Base-by-base conservation (phyloP, 371 early-diverging fungal species). In the Apophysomyces variabilis region DNA sequence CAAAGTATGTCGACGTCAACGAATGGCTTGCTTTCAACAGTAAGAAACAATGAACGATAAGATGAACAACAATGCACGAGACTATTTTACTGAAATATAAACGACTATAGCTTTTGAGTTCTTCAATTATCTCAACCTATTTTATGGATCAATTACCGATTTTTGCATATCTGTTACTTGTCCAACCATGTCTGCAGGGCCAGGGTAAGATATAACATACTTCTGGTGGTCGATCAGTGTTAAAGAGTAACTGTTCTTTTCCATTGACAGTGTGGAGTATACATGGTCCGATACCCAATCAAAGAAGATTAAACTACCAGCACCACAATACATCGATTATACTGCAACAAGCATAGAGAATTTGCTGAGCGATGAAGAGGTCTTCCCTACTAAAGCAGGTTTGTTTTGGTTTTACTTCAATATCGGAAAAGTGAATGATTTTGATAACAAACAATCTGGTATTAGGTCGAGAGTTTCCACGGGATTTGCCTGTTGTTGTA, bases 21-120 rank as follows among this genome's bases (percentile, higher is more conserved):
- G 99, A 98, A 81, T 98, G 99, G 98, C 88, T 91, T 21, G 94
- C 96, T 3, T 89, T 91, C 66, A 95, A 95, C 83, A 92, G 93
- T 92, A 85, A 70, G 78, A 46, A 7, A 35, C 32, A 26, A 26
- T 26, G 32, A 26, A 26, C 32, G 32, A 57, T n/a, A 26, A 16
- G n/a, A 18, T 26, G 16, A 4, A 9, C 9, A 7, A 7, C 21
- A 1, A 50, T 50, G n/a, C 18, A 50, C 3, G 54, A 26, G 32
- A 26, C 3, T 3, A 26, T 26, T 3, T 26, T 50, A 21, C 54
- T 50, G 21, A 50, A 21, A 9, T 26, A 5, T 9, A 5, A 21
- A 50, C 9, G 16, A 16, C 3, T 38, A 4, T 66, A 91, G 92
- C 90, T 1, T 92, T 96, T 76, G 97, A 97, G 74, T 98, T 98